These are phyloP conservation scores for Flaveria bidentis DNA, from an alignment of 129 eudicot species.

Conservation along the genomic window DNA sequence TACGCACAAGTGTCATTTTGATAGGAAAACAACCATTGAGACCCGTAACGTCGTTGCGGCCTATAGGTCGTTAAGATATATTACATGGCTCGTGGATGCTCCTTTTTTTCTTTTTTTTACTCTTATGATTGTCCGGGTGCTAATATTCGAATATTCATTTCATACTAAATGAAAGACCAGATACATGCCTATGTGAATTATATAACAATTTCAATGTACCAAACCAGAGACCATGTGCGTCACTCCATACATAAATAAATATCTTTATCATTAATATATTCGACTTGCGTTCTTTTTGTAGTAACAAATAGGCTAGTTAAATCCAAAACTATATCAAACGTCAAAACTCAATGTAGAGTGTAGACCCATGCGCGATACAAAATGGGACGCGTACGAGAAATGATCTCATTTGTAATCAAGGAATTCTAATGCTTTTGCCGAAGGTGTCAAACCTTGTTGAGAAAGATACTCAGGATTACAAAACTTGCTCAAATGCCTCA, in stretches of 20 bases:
- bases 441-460: constrained; percentile 63
- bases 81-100: too few relatives aligned
- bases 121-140: too few relatives aligned
- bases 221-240: too few relatives aligned
- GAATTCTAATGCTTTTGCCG: constrained; percentile 72
- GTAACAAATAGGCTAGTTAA: not conserved
- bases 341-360: not conserved
- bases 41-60: too few relatives aligned
- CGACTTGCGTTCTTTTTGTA: not conserved
- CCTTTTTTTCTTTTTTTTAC: too few relatives aligned
- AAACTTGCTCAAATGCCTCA: constrained; percentile 93
- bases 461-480: constrained; percentile 68
- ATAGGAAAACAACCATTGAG: too few relatives aligned
- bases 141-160: too few relatives aligned
- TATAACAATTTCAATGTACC: not conserved
- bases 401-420: constrained; percentile 38
- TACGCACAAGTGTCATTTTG: too few relatives aligned
- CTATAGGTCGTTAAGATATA: too few relatives aligned
- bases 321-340: not conserved
- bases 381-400: not conserved
- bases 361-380: not conserved
- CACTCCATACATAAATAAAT: too few relatives aligned
- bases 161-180: not conserved
- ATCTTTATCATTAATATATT: too few relatives aligned
- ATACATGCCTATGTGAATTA: not conserved